Percentiles rank a stretch among this genome's conserved stretches.
phyloP scores from a whole-genome alignment of 139 green algal genomes.

The Trebouxia sp. region DNA sequence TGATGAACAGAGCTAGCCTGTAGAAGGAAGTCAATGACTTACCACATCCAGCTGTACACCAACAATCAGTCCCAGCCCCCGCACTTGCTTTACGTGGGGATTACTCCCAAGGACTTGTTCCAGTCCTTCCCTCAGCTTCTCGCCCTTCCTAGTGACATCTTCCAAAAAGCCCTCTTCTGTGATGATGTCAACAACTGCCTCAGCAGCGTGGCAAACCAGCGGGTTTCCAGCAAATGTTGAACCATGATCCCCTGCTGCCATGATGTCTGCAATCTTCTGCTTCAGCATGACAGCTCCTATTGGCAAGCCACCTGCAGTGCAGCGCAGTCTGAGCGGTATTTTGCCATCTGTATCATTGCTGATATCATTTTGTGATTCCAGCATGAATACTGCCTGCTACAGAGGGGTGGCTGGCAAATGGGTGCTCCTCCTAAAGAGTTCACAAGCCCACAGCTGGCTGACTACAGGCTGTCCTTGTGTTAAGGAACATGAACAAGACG shows the following conservation, averaged over 20 bases:
- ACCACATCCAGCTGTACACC: conserved; percentile 91
- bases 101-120: conserved; percentile 66
- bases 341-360: no score
- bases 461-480: no score
- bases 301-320: conserved; percentile 75
- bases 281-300: conserved; percentile 95
- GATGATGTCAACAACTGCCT: conserved; percentile 83
- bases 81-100: conserved; percentile 87
- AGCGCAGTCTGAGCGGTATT: no score
- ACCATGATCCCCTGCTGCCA: conserved; percentile 93
- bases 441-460: no score
- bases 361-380: no score
- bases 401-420: no score
- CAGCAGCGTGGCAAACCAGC: conserved; percentile 85
- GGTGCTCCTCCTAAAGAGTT: no score
- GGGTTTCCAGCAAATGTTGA: conserved; percentile 98
- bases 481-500: no score
- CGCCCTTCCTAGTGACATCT: conserved; percentile 72
- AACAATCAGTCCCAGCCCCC: conserved; percentile 87
- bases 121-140: conserved; percentile 75
- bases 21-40: neutral
- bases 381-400: no score
- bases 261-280: conserved; percentile 89
- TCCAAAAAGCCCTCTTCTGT: conserved; percentile 84
- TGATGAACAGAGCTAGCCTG: neutral